A percentile compares a stretch with the other conserved stretches of the same genome.
These are phyloP conservation scores for Kodamaea sagamina DNA, from an alignment of 805 yeast genomes.

Conservation along the genomic window DNA sequence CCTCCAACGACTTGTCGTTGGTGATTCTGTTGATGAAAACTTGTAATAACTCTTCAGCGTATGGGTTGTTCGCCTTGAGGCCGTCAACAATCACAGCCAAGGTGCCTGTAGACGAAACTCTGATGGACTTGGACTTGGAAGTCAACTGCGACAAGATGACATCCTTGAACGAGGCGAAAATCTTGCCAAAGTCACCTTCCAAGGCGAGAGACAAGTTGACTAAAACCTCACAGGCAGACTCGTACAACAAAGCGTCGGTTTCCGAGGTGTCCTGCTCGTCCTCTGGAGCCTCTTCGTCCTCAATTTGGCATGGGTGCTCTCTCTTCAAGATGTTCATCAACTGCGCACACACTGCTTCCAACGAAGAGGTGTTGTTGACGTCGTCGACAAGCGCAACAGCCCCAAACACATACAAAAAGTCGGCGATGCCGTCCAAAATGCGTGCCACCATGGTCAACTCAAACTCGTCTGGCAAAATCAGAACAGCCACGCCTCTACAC, in stretches of 20 bases:
- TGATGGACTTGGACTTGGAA: conserved; percentile 60
- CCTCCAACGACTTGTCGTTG: conserved; percentile 79
- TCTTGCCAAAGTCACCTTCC: conserved; percentile 72
- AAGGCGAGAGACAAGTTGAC: conserved; percentile 75
- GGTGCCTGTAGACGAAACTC: conserved; percentile 84
- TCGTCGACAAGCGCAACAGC: conserved; percentile 66
- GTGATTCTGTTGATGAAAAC: conserved; percentile 68
- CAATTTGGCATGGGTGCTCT: conserved; percentile 80
- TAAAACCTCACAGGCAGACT: conserved; percentile 82
- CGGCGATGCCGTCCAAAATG: conserved; percentile 71
- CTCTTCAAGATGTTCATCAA: conserved; percentile 74
- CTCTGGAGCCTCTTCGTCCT: conserved; percentile 66
- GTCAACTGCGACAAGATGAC: conserved; percentile 56
- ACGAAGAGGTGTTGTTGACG: conserved; percentile 49
- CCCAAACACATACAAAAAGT: conserved; percentile 70
- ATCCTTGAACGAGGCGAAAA: conserved; percentile 73
- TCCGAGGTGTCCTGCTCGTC: conserved; percentile 48
- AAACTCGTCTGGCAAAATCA: conserved; percentile 71
- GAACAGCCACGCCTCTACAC: conserved; percentile 67
- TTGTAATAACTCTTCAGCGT: conserved; percentile 67
- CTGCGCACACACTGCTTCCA: conserved; percentile 71
- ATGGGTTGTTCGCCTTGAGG: conserved; percentile 66
- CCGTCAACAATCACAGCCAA: conserved; percentile 86
- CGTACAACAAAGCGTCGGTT: conserved; percentile 68
- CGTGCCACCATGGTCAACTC: conserved; percentile 81